These are phyloP conservation scores for Pseudozyma sp. DNA, from an alignment of 1,284 basidiomycete genomes.

Conservation along the genomic window DNA sequence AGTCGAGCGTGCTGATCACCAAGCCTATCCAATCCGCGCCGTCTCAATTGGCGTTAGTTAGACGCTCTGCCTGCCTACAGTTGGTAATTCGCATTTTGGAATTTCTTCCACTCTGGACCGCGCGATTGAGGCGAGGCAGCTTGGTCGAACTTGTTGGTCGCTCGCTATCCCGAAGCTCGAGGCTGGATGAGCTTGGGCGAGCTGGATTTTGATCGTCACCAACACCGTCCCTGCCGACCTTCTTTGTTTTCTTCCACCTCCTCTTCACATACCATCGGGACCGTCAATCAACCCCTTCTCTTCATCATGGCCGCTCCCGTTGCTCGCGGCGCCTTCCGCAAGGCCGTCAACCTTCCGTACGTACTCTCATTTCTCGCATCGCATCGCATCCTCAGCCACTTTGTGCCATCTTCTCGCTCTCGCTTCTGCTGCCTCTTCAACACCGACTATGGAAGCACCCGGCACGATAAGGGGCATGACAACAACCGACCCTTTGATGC, in stretches of 20 bases:
- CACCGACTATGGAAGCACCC: neutral
- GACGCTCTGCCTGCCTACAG: neutral
- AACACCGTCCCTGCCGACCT: constrained; percentile 1
- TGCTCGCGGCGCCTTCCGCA: constrained; percentile 63
- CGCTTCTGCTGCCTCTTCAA: neutral
- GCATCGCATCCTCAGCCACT: neutral
- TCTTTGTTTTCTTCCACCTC: constrained; percentile 21
- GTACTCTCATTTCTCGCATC: constrained; percentile 23
- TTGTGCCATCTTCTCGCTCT: neutral
- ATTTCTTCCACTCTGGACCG: neutral
- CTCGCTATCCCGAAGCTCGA: constrained; percentile 18
- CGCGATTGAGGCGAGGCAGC: too few species aligned
- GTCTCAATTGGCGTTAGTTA: constrained; percentile 21
- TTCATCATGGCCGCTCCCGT: constrained; percentile 56
- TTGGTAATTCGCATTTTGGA: constrained; percentile 4
- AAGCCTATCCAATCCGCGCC: constrained; percentile 25
- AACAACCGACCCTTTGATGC: too few species aligned
- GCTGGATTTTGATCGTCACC: constrained; percentile 9
- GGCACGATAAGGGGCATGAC: too few species aligned
- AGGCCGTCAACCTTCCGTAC: constrained; percentile 78
- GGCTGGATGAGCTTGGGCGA: neutral
- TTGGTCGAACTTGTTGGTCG: neutral
- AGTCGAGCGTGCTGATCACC: constrained; percentile 22
- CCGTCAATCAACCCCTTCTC: constrained; percentile 16
- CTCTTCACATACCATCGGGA: constrained; percentile 26